phyloP scores from a whole-genome alignment of 192 early-diverging fungal genomes.

The Podila minutissima region DNA sequence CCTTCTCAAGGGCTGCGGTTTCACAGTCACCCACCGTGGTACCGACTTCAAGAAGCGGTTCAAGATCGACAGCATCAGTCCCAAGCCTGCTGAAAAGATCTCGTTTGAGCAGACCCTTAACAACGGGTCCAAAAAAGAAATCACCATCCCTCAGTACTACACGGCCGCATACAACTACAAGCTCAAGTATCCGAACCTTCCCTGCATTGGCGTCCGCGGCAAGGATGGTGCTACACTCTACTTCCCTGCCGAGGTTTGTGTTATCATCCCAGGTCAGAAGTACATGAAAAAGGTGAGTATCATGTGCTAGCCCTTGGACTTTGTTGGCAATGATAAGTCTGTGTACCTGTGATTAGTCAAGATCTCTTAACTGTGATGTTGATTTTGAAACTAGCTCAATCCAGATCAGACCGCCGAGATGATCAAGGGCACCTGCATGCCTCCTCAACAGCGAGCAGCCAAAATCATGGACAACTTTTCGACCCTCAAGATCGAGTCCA shows the following conservation, averaged over 20 bases:
- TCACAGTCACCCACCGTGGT: conserved; percentile 57
- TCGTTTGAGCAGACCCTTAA: conserved; percentile 21
- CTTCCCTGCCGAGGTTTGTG: conserved; percentile 91
- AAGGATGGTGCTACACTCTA: conserved; percentile 56
- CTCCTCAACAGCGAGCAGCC: conserved; percentile 68
- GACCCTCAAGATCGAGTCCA: conserved; percentile 64
- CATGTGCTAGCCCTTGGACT: conserved; percentile 59
- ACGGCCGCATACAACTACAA: conserved; percentile 64
- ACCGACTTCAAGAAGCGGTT: conserved; percentile 61
- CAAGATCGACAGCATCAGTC: conserved; percentile 61
- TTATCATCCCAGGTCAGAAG: conserved; percentile 81
- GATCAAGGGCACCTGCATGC: conserved; percentile 88
- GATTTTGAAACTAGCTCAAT: conserved; percentile 68
- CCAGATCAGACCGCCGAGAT: conserved; percentile 91
- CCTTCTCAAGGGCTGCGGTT: conserved; percentile 50
- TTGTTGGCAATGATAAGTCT: no score
- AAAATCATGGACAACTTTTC: conserved; percentile 68
- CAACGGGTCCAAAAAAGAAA: conserved; percentile 54
- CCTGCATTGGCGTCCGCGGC: conserved; percentile 67
- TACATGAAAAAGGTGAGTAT: conserved; percentile 76
- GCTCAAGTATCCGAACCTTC: conserved; percentile 76
- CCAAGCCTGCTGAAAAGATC: conserved; percentile 58
- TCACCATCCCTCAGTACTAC: conserved; percentile 74
- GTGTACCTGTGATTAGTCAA: conserved; percentile 19
- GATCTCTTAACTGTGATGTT: not conserved